Percentiles rank a stretch among this genome's conserved stretches.
Conservation (phyloP, 352 stramenopile genomes). For the Plasmopara halstedii region DNA sequence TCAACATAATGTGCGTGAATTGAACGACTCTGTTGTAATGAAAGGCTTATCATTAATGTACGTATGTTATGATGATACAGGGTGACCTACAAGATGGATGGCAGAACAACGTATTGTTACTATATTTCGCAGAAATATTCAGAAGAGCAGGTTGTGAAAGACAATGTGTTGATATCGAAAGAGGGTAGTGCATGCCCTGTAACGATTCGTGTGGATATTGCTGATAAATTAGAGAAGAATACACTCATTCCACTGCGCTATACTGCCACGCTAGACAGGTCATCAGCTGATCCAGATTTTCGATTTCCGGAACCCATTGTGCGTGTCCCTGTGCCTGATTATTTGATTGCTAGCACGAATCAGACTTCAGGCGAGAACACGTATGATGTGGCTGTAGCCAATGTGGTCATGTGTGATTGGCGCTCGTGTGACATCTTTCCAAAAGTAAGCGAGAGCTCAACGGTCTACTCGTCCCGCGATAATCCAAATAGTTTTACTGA, state of each 20-base stretch:
- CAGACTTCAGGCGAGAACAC: conserved; percentile 12
- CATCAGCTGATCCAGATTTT: conserved; percentile 33
- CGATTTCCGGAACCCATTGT: conserved; percentile 47
- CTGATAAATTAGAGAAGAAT: conserved; percentile 39
- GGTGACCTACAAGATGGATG: conserved; percentile 66
- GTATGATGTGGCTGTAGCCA: conserved; percentile 58
- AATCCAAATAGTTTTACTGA: conserved; percentile 61
- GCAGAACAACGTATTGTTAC: conserved; percentile 77
- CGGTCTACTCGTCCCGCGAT: conserved; percentile 57
- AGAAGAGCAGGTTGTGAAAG: conserved; percentile 30
- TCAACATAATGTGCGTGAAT: conserved; percentile 20
- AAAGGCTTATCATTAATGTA: conserved; percentile 2
- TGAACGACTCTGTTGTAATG: no score
- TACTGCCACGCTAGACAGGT: conserved; percentile 54
- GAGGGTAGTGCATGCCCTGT: conserved; percentile 46
- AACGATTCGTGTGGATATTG: conserved; percentile 55
- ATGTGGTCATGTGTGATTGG: conserved; percentile 77
- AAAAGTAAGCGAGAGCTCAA: conserved; percentile 29
- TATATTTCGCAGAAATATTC: conserved; percentile 61
- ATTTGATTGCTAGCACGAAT: conserved; percentile 25
- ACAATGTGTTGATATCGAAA: conserved; percentile 34
- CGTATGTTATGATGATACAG: conserved; percentile 12
- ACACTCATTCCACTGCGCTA: conserved; percentile 45
- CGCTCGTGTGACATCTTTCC: conserved; percentile 65
- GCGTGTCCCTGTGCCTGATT: conserved; percentile 34